These are phyloP conservation scores for Ceratocystis albifundus DNA, from an alignment of 2,329 filamentous ascomycete genomes.

Conservation along the genomic window DNA sequence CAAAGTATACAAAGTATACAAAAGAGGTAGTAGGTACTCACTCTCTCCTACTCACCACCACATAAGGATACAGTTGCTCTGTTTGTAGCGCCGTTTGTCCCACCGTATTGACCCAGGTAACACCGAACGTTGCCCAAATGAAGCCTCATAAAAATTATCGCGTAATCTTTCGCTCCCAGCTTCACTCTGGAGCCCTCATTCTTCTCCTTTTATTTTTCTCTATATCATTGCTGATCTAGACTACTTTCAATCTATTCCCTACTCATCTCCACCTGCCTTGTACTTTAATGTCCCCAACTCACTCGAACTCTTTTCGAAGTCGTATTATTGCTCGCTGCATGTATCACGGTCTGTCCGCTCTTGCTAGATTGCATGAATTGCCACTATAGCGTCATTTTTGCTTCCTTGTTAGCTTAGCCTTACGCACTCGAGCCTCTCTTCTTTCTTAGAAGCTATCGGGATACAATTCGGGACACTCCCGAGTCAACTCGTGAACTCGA, in stretches of 20 bases:
- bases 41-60: too few relatives aligned
- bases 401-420: neutral
- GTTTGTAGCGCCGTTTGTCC: neutral
- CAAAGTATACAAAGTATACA: too few relatives aligned
- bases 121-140: neutral
- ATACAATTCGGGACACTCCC: too few relatives aligned
- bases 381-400: neutral
- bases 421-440: too few relatives aligned
- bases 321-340: too few relatives aligned
- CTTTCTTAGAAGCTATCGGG: too few relatives aligned
- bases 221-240: neutral
- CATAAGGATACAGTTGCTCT: neutral
- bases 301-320: too few relatives aligned
- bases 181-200: neutral
- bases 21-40: too few relatives aligned
- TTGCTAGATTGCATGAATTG: conserved; percentile 7
- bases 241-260: neutral
- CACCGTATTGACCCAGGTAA: neutral
- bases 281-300: neutral
- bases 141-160: neutral
- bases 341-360: neutral
- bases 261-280: neutral
- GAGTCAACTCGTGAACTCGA: too few relatives aligned
- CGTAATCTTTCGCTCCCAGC: neutral
- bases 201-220: neutral